Percentiles rank a stretch among this genome's conserved stretches.
Conservation (phyloP, 176 grass and related monocot genomes). For the Rhipidocladum racemiflorum region DNA sequence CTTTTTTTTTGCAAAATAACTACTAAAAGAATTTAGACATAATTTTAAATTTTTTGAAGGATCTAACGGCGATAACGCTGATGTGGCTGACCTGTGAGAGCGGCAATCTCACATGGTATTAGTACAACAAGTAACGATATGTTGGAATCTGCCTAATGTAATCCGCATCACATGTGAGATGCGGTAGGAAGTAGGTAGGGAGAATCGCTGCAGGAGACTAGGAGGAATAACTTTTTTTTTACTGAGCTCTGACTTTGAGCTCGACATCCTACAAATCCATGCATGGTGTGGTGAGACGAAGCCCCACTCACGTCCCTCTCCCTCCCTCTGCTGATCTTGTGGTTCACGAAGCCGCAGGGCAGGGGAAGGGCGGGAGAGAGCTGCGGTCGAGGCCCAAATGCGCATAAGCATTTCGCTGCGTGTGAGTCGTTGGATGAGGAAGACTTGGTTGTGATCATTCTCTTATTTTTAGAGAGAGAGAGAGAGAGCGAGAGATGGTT, state of each 20-base stretch:
- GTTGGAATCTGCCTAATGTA: not conserved
- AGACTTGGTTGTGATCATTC: not conserved
- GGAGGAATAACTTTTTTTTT: conserved; percentile 15
- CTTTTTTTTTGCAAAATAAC: too few species aligned
- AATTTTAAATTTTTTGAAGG: too few species aligned
- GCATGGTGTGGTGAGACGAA: not conserved
- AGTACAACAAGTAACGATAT: too few species aligned
- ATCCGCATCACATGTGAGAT: not conserved
- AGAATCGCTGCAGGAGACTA: conserved; percentile 12
- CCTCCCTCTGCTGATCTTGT: not conserved
- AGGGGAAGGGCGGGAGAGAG: not conserved
- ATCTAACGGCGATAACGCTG: too few species aligned
- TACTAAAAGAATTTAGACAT: too few species aligned
- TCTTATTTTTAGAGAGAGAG: too few species aligned
- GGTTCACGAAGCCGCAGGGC: not conserved
- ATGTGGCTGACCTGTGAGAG: too few species aligned
- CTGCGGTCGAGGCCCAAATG: not conserved
- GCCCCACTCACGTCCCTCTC: conserved; percentile 15
- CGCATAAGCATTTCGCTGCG: not conserved
- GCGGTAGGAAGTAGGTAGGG: not conserved
- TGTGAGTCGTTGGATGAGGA: not conserved
- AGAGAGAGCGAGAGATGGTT: not conserved
- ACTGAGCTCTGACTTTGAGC: not conserved
- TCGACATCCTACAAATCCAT: conserved; percentile 15
- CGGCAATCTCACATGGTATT: too few species aligned